Percentiles rank a stretch among this genome's conserved stretches.
These are phyloP conservation scores for Diaporthe citriasiana DNA, from an alignment of 2,329 filamentous ascomycete species.

Conservation along the genomic window DNA sequence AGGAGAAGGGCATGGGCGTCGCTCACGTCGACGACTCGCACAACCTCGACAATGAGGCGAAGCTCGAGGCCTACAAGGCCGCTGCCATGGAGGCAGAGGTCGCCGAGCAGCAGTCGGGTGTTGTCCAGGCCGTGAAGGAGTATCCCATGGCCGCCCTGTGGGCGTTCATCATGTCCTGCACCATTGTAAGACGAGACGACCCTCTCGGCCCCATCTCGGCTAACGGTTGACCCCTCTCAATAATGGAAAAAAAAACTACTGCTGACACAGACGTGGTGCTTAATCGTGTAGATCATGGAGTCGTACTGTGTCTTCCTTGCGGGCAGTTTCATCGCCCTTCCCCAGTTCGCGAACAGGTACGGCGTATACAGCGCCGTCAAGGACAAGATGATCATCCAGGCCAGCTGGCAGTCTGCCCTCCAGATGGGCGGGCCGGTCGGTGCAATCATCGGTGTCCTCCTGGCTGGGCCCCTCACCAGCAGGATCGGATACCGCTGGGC, in stretches of 20 bases:
- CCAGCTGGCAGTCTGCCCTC: slow-evolving; percentile 71
- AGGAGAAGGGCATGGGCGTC: slow-evolving; percentile 23
- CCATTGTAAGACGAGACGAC: slow-evolving; percentile 57
- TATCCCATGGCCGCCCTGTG: slow-evolving; percentile 56
- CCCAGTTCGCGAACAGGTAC: slow-evolving; percentile 60
- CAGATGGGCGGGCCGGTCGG: slow-evolving; percentile 69
- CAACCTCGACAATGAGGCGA: slow-evolving; percentile 54
- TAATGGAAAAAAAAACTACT: neutral
- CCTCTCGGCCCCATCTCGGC: neutral
- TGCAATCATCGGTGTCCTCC: slow-evolving; percentile 70
- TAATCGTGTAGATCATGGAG: slow-evolving; percentile 70
- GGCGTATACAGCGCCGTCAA: slow-evolving; percentile 56
- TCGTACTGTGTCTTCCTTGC: slow-evolving; percentile 74
- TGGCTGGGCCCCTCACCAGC: slow-evolving; percentile 73
- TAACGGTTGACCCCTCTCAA: neutral
- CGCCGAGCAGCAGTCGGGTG: slow-evolving; percentile 52
- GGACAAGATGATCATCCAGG: slow-evolving; percentile 56
- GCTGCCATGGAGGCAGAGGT: slow-evolving; percentile 71
- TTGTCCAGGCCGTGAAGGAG: slow-evolving; percentile 51
- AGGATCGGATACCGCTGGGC: slow-evolving; percentile 71
- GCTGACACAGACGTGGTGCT: slow-evolving; percentile 42
- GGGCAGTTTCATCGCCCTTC: slow-evolving; percentile 69
- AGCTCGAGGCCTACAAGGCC: slow-evolving; percentile 59
- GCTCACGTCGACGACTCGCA: slow-evolving; percentile 23
- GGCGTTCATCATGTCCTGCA: slow-evolving; percentile 57